These are phyloP conservation scores for Pugionium cornutum DNA, from an alignment of 345 rosid species.

Conservation along the genomic window DNA sequence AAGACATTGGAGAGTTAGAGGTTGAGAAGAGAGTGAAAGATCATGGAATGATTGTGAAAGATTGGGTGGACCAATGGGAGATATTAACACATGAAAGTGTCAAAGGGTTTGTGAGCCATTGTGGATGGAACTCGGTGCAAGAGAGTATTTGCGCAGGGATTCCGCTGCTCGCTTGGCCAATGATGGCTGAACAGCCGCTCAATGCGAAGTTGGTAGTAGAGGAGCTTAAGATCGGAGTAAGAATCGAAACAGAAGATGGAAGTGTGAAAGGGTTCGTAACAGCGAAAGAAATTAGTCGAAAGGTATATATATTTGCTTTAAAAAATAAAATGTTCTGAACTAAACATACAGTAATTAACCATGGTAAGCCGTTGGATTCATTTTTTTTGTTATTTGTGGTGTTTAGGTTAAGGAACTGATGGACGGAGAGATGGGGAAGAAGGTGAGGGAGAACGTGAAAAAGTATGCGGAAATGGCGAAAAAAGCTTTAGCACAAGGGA, in stretches of 20 bases:
- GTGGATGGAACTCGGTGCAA: constrained; percentile 75
- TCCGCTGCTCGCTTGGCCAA: constrained; percentile 71
- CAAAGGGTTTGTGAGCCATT: constrained; percentile 70
- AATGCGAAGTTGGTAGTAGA: constrained; percentile 63
- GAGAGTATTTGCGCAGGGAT: constrained; percentile 65
- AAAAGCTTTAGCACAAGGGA: constrained; percentile 46
- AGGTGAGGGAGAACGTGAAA: constrained; percentile 44
- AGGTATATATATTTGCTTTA: neutral
- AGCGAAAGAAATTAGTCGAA: constrained; percentile 46
- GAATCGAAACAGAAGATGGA: constrained; percentile 51
- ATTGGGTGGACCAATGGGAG: constrained; percentile 68
- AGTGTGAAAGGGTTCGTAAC: constrained; percentile 52
- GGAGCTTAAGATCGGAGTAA: constrained; percentile 54
- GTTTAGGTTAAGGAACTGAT: constrained; percentile 53
- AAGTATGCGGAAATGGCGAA: constrained; percentile 47
- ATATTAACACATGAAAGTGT: constrained; percentile 55
- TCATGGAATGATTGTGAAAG: constrained; percentile 55
- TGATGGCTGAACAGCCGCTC: constrained; percentile 68
- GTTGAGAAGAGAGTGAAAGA: constrained; percentile 51
- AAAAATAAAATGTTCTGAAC: too few relatives aligned
- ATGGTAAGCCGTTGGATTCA: too few relatives aligned
- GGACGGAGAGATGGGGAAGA: constrained; percentile 56
- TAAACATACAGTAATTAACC: too few relatives aligned
- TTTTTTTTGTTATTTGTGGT: neutral
- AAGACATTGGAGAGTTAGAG: constrained; percentile 37